Evolutionary conservation across 257 asterid species (phyloP).

Genomic region (Cruciata laevipes): DNA sequence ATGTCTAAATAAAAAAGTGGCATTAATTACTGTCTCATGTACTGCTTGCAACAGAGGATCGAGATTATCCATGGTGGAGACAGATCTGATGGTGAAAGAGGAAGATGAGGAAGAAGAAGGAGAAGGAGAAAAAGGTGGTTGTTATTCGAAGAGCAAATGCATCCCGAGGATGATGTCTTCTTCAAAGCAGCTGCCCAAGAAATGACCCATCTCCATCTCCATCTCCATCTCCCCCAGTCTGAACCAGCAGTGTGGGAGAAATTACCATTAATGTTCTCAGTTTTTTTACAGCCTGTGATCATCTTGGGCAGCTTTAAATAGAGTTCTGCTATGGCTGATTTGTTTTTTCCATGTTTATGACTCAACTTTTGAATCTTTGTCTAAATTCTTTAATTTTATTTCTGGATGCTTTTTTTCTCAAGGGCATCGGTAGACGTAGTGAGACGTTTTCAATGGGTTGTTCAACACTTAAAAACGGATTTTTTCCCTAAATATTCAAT

Average conservation of each 20-base stretch:
- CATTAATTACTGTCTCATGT: neutral
- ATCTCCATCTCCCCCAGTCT: neutral
- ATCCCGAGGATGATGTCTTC: slow-evolving; percentile 60
- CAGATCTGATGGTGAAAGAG: slow-evolving; percentile 10
- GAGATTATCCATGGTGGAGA: slow-evolving; percentile 33
- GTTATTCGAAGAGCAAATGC: slow-evolving; percentile 50
- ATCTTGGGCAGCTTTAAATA: neutral
- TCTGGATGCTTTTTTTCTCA: no score
- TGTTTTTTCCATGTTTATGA: neutral
- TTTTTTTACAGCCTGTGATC: neutral
- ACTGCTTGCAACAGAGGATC: slow-evolving; percentile 29
- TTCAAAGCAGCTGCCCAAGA: slow-evolving; percentile 39
- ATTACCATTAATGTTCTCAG: neutral
- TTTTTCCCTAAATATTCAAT: no score
- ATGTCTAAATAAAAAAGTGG: neutral
- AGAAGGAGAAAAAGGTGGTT: slow-evolving; percentile 33
- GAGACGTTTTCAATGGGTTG: no score
- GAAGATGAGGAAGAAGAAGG: slow-evolving; percentile 23
- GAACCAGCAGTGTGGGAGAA: slow-evolving; percentile 1
- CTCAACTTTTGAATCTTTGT: neutral
- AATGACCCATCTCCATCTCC: slow-evolving; percentile 19
- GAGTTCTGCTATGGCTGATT: no score
- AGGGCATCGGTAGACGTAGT: no score
- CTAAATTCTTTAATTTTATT: neutral
- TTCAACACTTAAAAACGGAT: no score